Base-by-base conservation (phyloP, 306 rosid species). In the Acacia acuminata region DNA sequence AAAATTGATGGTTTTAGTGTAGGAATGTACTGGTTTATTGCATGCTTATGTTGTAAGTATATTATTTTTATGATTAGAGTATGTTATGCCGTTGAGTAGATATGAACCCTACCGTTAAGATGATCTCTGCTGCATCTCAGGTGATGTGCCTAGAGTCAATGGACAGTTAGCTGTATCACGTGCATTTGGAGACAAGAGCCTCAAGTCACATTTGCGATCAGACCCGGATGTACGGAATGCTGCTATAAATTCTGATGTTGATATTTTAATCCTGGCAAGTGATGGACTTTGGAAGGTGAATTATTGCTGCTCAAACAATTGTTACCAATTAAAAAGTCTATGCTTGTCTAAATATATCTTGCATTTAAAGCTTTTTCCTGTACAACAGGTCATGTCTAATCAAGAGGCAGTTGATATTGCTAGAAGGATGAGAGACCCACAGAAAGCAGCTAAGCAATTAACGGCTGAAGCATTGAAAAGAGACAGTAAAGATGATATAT, bases 241-340 rank as follows among this genome's bases (percentile, higher is more conserved):
- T 25, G 50, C 4, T n/a, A 51, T 90, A 73, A 88, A 88, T 61
- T 30, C 19, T 15, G 50, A 81, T 66, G 82, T 78, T 4, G 96
- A 91, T 20, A 34, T 91, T 60, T 81, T 91, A 66, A 76, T 91
- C 44, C 90, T 91, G 13, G 96, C 96, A 10, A 91, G 96, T 14
- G 96, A 91, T 36, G 96, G 96, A 48, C 90, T 91, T 53, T 91
- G 96, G 96, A 91, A 91, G 96, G 96, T 91, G 72, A 78, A 70
- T 51, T 24, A 51, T 75, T 42, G 32, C 32, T 13, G 30, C 53
- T 24, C 34, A n/a, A 71, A 71, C 19, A 22, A 22, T 45, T 71
- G 38, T 71, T 24, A 16, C 56, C 58, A 32, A 44, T 44, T 22
- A 22, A 6, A 45, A 45, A 71, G 25, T 38, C 24, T 73, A 17